Evolutionary conservation across 208 protist genomes (phyloP).

Genomic region (Leishmania lainsoni): DNA sequence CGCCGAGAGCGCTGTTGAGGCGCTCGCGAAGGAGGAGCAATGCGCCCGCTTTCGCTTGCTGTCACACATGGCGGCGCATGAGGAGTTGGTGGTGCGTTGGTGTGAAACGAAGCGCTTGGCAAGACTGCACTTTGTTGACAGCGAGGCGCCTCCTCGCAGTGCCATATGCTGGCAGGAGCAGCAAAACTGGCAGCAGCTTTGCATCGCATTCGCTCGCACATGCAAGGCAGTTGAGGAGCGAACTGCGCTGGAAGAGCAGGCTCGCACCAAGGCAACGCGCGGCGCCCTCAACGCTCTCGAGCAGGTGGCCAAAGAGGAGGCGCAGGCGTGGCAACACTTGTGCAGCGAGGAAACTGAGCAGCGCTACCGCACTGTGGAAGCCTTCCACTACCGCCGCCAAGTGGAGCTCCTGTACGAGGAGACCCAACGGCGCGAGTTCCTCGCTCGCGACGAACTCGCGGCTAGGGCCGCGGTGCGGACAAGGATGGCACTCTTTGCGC

Average conservation of each 20-base stretch:
- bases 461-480: slow-evolving; percentile 19
- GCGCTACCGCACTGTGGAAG: slow-evolving; percentile 1
- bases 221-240: slow-evolving; percentile 4
- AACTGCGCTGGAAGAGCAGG: slow-evolving; percentile 6
- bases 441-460: slow-evolving; percentile 23
- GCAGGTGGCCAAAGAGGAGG: slow-evolving; percentile 10
- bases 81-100: slow-evolving; percentile 47
- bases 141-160: slow-evolving; percentile 35
- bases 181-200: slow-evolving; percentile 15
- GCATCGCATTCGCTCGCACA: background rate
- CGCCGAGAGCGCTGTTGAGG: slow-evolving; percentile 21
- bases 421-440: slow-evolving; percentile 21
- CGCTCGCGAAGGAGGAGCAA: slow-evolving; percentile 46
- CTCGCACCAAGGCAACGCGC: slow-evolving; percentile 1
- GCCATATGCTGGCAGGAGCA: slow-evolving; percentile 44
- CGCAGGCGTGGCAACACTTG: slow-evolving; percentile 5
- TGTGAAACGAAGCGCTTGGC: slow-evolving; percentile 30
- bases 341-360: slow-evolving; percentile 9
- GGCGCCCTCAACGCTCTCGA: slow-evolving; percentile 3
- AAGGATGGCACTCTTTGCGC: slow-evolving; percentile 30
- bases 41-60: slow-evolving; percentile 50
- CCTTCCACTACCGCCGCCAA: slow-evolving; percentile 14
- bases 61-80: slow-evolving; percentile 46
- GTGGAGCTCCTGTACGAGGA: slow-evolving; percentile 24
- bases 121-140: slow-evolving; percentile 25